phyloP scores from a whole-genome alignment of 768 basidiomycete genomes.

The Pisolithus marmoratus region DNA sequence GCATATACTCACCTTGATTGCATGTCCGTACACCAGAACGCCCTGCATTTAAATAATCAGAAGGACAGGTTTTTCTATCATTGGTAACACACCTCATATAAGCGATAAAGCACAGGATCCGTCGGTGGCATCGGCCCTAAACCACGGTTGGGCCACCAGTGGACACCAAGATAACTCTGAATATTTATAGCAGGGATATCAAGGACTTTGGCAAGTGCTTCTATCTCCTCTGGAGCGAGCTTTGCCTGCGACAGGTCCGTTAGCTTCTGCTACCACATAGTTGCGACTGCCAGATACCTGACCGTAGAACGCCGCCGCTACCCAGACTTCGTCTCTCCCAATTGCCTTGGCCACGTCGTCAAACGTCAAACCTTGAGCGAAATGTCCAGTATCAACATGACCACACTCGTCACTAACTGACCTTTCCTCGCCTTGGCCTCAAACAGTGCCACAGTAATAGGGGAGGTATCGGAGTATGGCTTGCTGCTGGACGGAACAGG shows the following conservation, averaged over 20 bases:
- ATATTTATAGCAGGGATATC: slow-evolving; percentile 38
- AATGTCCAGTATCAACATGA: not conserved
- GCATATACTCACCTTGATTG: slow-evolving; percentile 56
- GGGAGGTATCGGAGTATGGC: slow-evolving; percentile 48
- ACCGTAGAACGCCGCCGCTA: slow-evolving; percentile 77
- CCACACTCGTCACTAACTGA: slow-evolving; percentile 10
- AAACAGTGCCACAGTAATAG: slow-evolving; percentile 45
- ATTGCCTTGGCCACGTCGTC: slow-evolving; percentile 61
- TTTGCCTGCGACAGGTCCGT: slow-evolving; percentile 49
- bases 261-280: not conserved
- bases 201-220: slow-evolving; percentile 44
- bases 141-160: slow-evolving; percentile 72
- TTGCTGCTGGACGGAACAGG: slow-evolving; percentile 36
- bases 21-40: slow-evolving; percentile 70
- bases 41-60: slow-evolving; percentile 33
- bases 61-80: not conserved
- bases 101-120: slow-evolving; percentile 75
- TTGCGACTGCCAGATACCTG: slow-evolving; percentile 41
- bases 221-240: slow-evolving; percentile 53
- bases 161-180: slow-evolving; percentile 44
- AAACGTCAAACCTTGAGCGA: slow-evolving; percentile 53
- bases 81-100: slow-evolving; percentile 57
- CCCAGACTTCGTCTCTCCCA: slow-evolving; percentile 74
- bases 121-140: slow-evolving; percentile 66
- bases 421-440: slow-evolving; percentile 68